Conservation (phyloP, 129 eudicot genomes). For the Smallanthus sonchifolius region DNA sequence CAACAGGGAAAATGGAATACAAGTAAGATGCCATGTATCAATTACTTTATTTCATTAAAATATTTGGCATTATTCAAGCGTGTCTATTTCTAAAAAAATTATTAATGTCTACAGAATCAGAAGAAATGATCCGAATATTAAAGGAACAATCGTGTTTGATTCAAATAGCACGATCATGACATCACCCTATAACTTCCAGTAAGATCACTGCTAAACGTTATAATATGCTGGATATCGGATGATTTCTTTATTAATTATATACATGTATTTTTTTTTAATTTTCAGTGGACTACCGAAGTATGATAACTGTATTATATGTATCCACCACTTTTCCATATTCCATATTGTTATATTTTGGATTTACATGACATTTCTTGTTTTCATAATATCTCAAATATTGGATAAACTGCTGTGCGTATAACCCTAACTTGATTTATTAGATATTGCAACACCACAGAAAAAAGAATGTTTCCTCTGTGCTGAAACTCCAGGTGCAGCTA, state of each 20-base stretch:
- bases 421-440: constrained; percentile 54
- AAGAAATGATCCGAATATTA: constrained; percentile 82
- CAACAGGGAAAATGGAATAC: constrained; percentile 97
- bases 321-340: constrained; percentile 36
- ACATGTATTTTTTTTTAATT: constrained; percentile 11
- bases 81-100: constrained; percentile 9
- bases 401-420: not conserved
- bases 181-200: constrained; percentile 98
- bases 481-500: constrained; percentile 98
- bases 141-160: constrained; percentile 87
- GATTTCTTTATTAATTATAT: constrained; percentile 7
- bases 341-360: not conserved
- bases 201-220: constrained; percentile 34
- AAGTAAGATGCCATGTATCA: constrained; percentile 53
- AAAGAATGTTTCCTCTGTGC: constrained; percentile 96
- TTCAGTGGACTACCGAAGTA: constrained; percentile 96
- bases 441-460: constrained; percentile 91
- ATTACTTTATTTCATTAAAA: not conserved
- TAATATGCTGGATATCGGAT: not conserved
- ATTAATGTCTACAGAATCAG: constrained; percentile 42
- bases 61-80: not conserved
- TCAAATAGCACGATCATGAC: constrained; percentile 83
- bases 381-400: not conserved
- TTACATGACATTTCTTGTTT: not conserved
- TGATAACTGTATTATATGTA: constrained; percentile 97